These are phyloP conservation scores for Capillidium heterosporum DNA, from an alignment of 371 early-diverging fungal genomes.

Conservation along the genomic window DNA sequence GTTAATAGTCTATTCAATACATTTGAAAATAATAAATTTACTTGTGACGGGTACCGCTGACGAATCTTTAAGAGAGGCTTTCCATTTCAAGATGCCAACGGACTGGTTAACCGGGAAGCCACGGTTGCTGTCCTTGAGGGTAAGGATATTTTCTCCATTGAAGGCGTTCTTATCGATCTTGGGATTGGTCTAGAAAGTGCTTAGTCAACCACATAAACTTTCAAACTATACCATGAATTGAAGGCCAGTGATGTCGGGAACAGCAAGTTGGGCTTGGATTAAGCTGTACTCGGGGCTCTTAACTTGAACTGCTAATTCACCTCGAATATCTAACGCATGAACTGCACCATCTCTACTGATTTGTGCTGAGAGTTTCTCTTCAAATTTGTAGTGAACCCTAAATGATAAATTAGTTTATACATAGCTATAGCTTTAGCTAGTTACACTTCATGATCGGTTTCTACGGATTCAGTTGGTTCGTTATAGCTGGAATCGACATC, in stretches of 20 bases:
- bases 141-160: slow-evolving; percentile 43
- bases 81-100: slow-evolving; percentile 77
- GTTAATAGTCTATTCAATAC: not conserved
- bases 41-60: slow-evolving; percentile 65
- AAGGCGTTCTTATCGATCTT: slow-evolving; percentile 86
- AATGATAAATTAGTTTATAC: slow-evolving; percentile 1
- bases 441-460: not conserved
- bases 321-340: slow-evolving; percentile 80
- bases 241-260: slow-evolving; percentile 32
- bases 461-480: not conserved
- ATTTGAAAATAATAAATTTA: slow-evolving; percentile 15
- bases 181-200: slow-evolving; percentile 66
- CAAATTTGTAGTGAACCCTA: slow-evolving; percentile 68
- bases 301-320: slow-evolving; percentile 63
- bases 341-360: slow-evolving; percentile 86
- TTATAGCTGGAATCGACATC: not conserved
- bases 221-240: slow-evolving; percentile 48
- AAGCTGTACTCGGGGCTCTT: slow-evolving; percentile 36
- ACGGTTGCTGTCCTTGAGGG: slow-evolving; percentile 55
- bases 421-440: not conserved
- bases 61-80: slow-evolving; percentile 60
- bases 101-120: slow-evolving; percentile 78
- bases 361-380: slow-evolving; percentile 64
- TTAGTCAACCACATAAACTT: too few species aligned
- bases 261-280: slow-evolving; percentile 30